These are phyloP conservation scores for Tuber magnatum DNA, from an alignment of 495 filamentous ascomycete species.

Conservation along the genomic window DNA sequence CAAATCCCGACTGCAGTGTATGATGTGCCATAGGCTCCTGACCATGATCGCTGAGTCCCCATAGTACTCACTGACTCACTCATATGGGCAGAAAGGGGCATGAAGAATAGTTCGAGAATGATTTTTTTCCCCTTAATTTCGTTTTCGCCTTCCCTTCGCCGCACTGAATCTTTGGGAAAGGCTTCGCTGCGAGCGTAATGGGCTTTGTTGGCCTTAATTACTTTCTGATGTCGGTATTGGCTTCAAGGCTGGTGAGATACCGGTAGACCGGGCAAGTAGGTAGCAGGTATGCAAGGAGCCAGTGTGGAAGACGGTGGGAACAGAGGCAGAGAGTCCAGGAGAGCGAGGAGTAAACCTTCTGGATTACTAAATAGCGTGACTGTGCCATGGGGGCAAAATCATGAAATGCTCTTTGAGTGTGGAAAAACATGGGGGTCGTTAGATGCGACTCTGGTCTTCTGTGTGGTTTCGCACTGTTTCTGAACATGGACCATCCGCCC, in stretches of 20 bases:
- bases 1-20: not conserved
- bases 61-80: not conserved
- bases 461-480: not conserved
- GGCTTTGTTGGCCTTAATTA: not conserved
- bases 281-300: not conserved
- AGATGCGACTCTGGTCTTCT: not conserved
- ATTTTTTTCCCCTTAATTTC: not conserved
- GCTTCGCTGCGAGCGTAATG: not conserved
- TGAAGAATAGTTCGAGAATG: not conserved
- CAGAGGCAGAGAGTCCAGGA: not conserved
- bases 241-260: not conserved
- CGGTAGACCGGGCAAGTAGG: not conserved
- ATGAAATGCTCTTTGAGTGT: not conserved
- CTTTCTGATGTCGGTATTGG: not conserved
- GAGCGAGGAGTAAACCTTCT: not conserved
- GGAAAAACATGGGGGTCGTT: not conserved
- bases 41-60: not conserved
- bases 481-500: not conserved
- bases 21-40: not conserved
- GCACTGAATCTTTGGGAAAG: not conserved
- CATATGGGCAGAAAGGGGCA: not conserved
- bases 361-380: not conserved
- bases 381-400: not conserved
- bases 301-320: not conserved
- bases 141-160: not conserved